Evolutionary conservation across 2,329 filamentous ascomycete genomes (phyloP).

Genomic region (Apiospora koreana): DNA sequence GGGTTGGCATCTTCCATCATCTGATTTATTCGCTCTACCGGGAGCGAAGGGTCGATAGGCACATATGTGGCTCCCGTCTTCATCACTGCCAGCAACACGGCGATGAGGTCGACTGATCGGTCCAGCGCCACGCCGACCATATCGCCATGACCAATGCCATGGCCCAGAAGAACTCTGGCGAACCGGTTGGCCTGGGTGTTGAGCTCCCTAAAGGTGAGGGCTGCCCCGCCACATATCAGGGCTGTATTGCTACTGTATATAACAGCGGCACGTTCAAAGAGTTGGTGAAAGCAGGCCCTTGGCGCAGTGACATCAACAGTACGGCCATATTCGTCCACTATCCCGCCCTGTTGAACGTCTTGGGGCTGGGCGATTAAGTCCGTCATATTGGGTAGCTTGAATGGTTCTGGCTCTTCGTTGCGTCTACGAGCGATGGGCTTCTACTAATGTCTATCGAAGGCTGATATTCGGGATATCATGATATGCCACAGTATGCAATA

Average conservation of each 20-base stretch:
- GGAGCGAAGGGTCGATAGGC: constrained; percentile 31
- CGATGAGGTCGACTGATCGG: constrained; percentile 27
- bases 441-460: neutral
- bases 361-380: neutral
- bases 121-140: constrained; percentile 28
- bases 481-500: neutral
- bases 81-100: constrained; percentile 26
- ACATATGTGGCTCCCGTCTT: constrained; percentile 34
- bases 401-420: too few species aligned
- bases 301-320: neutral
- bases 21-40: constrained; percentile 28
- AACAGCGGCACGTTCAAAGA: constrained; percentile 19
- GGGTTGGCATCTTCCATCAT: constrained; percentile 29
- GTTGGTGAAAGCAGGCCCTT: constrained; percentile 16
- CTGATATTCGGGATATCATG: neutral
- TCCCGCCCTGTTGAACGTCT: neutral
- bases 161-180: constrained; percentile 21
- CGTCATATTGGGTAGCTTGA: neutral
- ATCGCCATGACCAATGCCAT: constrained; percentile 23
- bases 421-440: too few species aligned
- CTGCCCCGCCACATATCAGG: constrained; percentile 19
- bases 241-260: constrained; percentile 21
- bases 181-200: constrained; percentile 24
- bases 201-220: constrained; percentile 24
- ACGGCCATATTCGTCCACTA: neutral